Evolutionary conservation across 768 basidiomycete species (phyloP).

Genomic region (Dictyophora rubrovolvata): DNA sequence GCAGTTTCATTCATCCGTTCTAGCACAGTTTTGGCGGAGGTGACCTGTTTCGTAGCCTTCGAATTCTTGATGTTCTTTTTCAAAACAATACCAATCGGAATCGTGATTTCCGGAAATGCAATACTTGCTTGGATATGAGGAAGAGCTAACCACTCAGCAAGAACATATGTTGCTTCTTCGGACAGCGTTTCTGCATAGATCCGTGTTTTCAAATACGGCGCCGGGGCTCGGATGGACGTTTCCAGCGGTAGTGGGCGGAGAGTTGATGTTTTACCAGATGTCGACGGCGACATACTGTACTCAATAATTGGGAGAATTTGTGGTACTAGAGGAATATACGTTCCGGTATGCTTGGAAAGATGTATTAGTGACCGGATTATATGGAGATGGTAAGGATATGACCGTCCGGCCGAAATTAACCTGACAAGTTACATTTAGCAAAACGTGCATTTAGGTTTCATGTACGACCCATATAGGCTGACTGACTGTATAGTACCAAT

Average conservation of each 20-base stretch:
- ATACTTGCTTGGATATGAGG: constrained; percentile 68
- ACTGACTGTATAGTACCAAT: constrained; percentile 86
- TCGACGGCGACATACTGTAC: constrained; percentile 53
- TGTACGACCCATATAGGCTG: background rate
- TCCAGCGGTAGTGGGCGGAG: constrained; percentile 86
- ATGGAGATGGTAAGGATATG: constrained; percentile 92
- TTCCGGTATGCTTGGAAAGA: constrained; percentile 71
- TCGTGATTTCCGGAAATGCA: constrained; percentile 86
- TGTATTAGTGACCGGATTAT: constrained; percentile 81
- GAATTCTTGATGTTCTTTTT: constrained; percentile 63
- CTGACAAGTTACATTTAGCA: constrained; percentile 29
- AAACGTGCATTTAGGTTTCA: background rate
- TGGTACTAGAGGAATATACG: constrained; percentile 80
- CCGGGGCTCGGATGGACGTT: constrained; percentile 74
- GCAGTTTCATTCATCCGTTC: constrained; percentile 83
- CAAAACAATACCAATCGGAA: constrained; percentile 67
- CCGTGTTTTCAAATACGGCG: constrained; percentile 80
- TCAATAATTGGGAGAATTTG: constrained; percentile 81
- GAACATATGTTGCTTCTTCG: constrained; percentile 70
- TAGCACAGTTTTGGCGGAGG: constrained; percentile 60
- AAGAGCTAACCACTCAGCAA: constrained; percentile 76
- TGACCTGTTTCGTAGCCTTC: constrained; percentile 46
- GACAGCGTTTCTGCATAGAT: constrained; percentile 74
- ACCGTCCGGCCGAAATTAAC: constrained; percentile 81
- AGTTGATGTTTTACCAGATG: constrained; percentile 74